Evolutionary conservation across 163 green algal species (phyloP).

Genomic region (Scenedesmus sp.): DNA sequence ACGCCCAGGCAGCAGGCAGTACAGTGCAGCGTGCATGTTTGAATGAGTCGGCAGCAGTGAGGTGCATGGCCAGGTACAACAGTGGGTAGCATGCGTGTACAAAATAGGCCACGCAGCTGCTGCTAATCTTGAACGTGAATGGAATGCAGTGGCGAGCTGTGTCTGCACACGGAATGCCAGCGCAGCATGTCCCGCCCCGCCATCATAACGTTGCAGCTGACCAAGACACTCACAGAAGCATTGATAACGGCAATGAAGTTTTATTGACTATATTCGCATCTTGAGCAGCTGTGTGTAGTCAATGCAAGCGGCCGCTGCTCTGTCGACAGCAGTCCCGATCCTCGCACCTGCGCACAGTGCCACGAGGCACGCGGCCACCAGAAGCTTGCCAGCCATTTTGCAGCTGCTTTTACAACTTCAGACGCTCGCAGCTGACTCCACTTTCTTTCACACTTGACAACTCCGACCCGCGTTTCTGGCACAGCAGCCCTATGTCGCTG

Average conservation of each 20-base stretch:
- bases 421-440: neutral
- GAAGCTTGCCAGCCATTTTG: neutral
- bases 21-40: neutral
- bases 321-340: neutral
- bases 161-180: neutral
- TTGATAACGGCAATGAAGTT: neutral
- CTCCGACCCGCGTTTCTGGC: neutral
- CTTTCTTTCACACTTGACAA: neutral
- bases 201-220: neutral
- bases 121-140: neutral
- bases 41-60: neutral
- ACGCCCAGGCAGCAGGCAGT: neutral
- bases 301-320: neutral
- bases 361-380: neutral
- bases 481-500: neutral
- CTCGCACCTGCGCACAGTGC: neutral
- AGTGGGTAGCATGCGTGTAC: neutral
- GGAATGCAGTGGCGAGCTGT: neutral
- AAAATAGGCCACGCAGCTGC: neutral
- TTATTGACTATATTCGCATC: neutral
- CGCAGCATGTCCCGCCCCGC: slow-evolving; percentile 15
- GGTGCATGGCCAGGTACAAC: neutral
- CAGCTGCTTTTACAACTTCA: neutral
- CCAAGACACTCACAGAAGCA: neutral
- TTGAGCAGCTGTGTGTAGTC: neutral